These are phyloP conservation scores for Phytophthora cajani DNA, from an alignment of 352 stramenopile species.

Conservation along the genomic window DNA sequence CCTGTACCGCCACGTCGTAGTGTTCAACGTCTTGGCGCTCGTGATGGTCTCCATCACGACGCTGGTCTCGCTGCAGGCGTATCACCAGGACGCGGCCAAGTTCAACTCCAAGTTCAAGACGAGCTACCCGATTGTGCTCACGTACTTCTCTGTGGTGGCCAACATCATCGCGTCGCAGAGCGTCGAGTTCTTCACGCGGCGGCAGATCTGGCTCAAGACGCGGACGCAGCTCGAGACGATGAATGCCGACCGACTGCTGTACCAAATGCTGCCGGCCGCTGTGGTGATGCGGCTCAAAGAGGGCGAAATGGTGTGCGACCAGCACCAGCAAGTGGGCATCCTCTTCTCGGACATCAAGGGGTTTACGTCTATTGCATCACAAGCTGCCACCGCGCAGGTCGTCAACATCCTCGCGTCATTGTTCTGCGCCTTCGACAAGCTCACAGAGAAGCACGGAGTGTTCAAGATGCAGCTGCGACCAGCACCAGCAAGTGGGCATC, in stretches of 20 bases:
- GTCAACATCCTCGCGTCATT: constrained; percentile 92
- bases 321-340: constrained; percentile 89
- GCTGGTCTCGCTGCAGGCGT: constrained; percentile 52
- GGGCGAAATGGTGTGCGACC: constrained; percentile 82
- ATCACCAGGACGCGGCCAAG: constrained; percentile 53
- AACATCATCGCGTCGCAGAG: constrained; percentile 85
- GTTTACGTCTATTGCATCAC: constrained; percentile 91
- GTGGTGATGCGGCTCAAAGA: constrained; percentile 89
- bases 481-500: constrained; percentile 89
- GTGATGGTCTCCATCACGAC: constrained; percentile 56
- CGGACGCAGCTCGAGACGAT: constrained; percentile 85
- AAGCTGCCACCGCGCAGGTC: constrained; percentile 86
- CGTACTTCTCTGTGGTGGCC: constrained; percentile 77
- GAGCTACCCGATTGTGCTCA: constrained; percentile 83
- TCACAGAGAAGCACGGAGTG: constrained; percentile 92
- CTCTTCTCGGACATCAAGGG: constrained; percentile 93
- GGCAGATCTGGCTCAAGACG: constrained; percentile 88
- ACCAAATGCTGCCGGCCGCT: constrained; percentile 87
- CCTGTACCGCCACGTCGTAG: constrained; percentile 66
- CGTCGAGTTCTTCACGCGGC: constrained; percentile 82
- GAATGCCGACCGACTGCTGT: constrained; percentile 83
- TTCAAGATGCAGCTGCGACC: constrained; percentile 94
- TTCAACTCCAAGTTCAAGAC: constrained; percentile 85
- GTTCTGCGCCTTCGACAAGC: constrained; percentile 91
- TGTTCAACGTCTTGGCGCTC: constrained; percentile 70